Base-by-base conservation (phyloP, 2,329 filamentous ascomycete species). In the Beauveria asiatica region DNA sequence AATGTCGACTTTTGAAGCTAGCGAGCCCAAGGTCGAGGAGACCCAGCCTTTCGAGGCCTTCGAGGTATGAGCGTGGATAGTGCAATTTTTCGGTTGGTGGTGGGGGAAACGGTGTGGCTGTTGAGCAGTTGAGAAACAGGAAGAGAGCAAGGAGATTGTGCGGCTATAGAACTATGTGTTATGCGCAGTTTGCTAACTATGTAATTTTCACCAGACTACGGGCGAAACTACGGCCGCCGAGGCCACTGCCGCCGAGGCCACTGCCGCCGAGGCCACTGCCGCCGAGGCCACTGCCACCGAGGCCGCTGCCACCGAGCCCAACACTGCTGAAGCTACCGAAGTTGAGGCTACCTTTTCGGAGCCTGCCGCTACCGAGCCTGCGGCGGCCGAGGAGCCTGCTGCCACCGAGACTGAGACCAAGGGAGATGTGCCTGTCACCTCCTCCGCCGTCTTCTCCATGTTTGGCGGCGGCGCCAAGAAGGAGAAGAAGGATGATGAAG, bases 381-480 rank as follows among this genome's bases (percentile, higher is more conserved):
- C 54, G 25, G n/a, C 54, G 4, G 48, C 54, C 19, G 45, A 60
- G 52, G 33, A 37, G 33, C 33, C 44, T 5, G 19, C 60, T 37
- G 59, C 62, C 39, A 64, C 65, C 46, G 57, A 64, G 21, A 64
- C 67, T 37, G 61, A 62, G 37, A 57, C 62, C 45, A 66, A 66
- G 37, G 68, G 70, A 48, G 67, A 61, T 42, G 72, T 76, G 70
- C 74, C 79, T 61, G 77, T 82, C 59, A 83, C 79, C 64, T 80
- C 80, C 19, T 84, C 84, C 9, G 81, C 83, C 67, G 90, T 97
- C 65, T 97, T 97, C 81, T 93, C 90, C 76, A 97, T 99, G 94
- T 99, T 99, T 73, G 94, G 94, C 68, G 94, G 94, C 65, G 94
- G 94, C 64, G 90, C 90, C 63, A 96, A 96, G 85, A 97, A 96